Percentiles rank a stretch among this genome's conserved stretches.
These are phyloP conservation scores for bread wheat (Triticum aestivum) DNA, from an alignment of 176 grass and related monocot genomes.

Conservation along the genomic window IWGSC_CS_RefSeq_v2.1 NC_057795.1:345291429-345291928, in stretches of 20 bases:
- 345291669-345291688: constrained; percentile 93
- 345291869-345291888: no score
- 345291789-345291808: no score
- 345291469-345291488: constrained; percentile 94
- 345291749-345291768: no score
- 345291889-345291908: no score
- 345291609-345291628: background rate
- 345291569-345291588: constrained; percentile 34
- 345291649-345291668: constrained; percentile 97
- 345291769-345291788: no score
- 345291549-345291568: constrained; percentile 89
- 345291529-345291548: constrained; percentile 95
- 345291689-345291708: constrained; percentile 24
- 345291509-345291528: constrained; percentile 87
- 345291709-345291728: no score
- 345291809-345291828: no score
- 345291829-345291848: no score
- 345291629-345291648: constrained; percentile 55
- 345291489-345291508: constrained; percentile 74
- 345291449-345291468: constrained; percentile 93
- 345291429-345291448: constrained; percentile 94
- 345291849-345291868: no score
- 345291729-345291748: no score
- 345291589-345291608: constrained; percentile 24
- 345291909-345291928: no score